phyloP scores from a whole-genome alignment of 805 yeast species.

The Kazachstania kunashirensis region DNA sequence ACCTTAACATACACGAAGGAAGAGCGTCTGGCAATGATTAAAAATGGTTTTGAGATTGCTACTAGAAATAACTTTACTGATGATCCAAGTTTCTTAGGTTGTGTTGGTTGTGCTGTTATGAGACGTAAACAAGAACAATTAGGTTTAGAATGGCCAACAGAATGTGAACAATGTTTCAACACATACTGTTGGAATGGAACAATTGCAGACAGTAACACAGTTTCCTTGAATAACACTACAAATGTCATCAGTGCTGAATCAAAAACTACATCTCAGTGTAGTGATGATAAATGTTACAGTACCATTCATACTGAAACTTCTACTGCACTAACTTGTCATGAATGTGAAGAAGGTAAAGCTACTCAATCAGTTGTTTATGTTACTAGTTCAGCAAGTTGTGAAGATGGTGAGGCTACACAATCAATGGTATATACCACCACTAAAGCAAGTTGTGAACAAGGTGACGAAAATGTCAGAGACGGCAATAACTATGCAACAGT shows the following conservation, averaged over 20 bases:
- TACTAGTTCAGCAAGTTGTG: background rate
- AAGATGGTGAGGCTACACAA: background rate
- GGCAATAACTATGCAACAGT: background rate
- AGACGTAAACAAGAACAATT: conserved; percentile 68
- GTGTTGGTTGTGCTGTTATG: conserved; percentile 75
- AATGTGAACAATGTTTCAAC: conserved; percentile 61
- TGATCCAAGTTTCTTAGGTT: conserved; percentile 58
- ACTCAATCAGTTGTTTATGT: background rate
- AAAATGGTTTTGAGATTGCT: conserved; percentile 67
- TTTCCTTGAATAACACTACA: conserved; percentile 1
- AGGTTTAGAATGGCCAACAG: conserved; percentile 46
- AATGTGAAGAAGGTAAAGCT: conserved; percentile 1
- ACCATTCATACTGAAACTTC: conserved; percentile 4
- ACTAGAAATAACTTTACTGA: conserved; percentile 57
- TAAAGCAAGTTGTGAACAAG: conserved; percentile 1
- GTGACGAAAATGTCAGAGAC: background rate
- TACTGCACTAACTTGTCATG: conserved; percentile 1
- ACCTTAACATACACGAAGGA: conserved; percentile 50
- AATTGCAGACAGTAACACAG: conserved; percentile 7
- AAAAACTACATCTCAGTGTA: background rate
- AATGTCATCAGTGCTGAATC: conserved; percentile 4
- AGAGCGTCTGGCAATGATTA: conserved; percentile 49
- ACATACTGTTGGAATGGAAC: conserved; percentile 70
- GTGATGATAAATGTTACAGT: background rate
- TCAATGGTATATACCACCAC: background rate